Conservation (phyloP, 1,284 basidiomycete species). For the Bondarzewia mesenterica region DNA sequence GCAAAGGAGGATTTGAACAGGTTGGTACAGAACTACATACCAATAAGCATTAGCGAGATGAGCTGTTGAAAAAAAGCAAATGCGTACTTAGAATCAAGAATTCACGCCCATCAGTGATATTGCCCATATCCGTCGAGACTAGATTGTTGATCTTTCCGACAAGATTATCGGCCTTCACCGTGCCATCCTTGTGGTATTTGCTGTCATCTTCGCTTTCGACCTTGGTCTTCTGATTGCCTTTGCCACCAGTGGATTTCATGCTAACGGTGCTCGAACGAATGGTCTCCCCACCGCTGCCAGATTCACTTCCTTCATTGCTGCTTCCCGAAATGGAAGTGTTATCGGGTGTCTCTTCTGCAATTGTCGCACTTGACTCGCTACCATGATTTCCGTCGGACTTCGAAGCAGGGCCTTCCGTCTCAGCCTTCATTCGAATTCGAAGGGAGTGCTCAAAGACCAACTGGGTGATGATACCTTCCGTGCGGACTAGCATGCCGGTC, state of each 20-base stretch:
- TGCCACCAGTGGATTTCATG: constrained; percentile 7
- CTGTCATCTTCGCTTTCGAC: constrained; percentile 3
- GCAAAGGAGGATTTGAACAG: constrained; percentile 28
- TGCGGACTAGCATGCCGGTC: constrained; percentile 30
- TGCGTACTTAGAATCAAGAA: constrained; percentile 20
- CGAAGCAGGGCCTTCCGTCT: constrained; percentile 19
- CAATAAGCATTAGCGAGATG: not conserved
- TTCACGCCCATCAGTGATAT: constrained; percentile 26
- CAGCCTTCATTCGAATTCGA: constrained; percentile 40
- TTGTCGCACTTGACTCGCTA: not conserved
- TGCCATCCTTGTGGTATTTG: constrained; percentile 2
- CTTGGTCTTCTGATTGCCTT: constrained; percentile 12
- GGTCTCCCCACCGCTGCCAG: constrained; percentile 10
- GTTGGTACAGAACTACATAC: constrained; percentile 23
- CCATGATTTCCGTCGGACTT: constrained; percentile 7
- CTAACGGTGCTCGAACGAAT: constrained; percentile 7
- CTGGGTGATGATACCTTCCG: constrained; percentile 46
- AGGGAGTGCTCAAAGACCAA: constrained; percentile 51
- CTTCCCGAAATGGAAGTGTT: constrained; percentile 16
- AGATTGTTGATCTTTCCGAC: constrained; percentile 44
- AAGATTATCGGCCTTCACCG: constrained; percentile 28
- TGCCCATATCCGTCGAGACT: constrained; percentile 27
- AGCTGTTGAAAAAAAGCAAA: constrained; percentile 8
- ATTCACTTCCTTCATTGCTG: constrained; percentile 2
- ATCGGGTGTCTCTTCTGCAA: constrained; percentile 19